Conservation (phyloP, 768 basidiomycete genomes). For the Boletus huronensis region DNA sequence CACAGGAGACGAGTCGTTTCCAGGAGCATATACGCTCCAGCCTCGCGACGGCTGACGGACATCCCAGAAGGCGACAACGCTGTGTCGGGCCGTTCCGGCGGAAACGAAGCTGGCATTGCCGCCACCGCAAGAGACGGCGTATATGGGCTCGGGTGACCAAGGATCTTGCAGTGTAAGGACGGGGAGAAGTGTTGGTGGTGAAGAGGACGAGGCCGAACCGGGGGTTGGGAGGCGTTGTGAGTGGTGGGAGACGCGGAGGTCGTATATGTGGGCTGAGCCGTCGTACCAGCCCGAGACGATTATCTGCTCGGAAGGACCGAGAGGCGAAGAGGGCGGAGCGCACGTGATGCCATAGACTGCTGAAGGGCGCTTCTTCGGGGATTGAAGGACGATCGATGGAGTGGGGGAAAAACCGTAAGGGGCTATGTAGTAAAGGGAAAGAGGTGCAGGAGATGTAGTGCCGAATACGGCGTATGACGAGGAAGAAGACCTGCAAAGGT, state of each 20-base stretch:
- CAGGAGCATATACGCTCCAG: conserved; percentile 79
- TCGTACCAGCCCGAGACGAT: conserved; percentile 83
- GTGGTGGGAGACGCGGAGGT: conserved; percentile 52
- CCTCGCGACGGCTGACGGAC: conserved; percentile 57
- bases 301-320: conserved; percentile 69
- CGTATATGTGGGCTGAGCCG: conserved; percentile 68
- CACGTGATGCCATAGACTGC: conserved; percentile 73
- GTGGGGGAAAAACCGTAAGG: conserved; percentile 42
- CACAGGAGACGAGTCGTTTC: conserved; percentile 75
- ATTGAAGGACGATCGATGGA: conserved; percentile 50
- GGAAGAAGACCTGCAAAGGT: conserved; percentile 50
- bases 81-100: conserved; percentile 74
- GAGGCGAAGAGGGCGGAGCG: conserved; percentile 58
- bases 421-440: conserved; percentile 53
- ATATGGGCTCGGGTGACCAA: conserved; percentile 70
- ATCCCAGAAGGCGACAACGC: conserved; percentile 82
- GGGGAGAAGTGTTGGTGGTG: conserved; percentile 45
- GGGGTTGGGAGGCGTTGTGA: background rate
- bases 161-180: conserved; percentile 63
- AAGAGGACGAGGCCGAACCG: conserved; percentile 8
- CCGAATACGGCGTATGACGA: conserved; percentile 68
- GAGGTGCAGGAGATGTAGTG: conserved; percentile 51
- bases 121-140: conserved; percentile 72
- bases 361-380: conserved; percentile 35
- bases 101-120: conserved; percentile 63